Base-by-base conservation (phyloP, 176 grass and related monocot species). In the Luzula sylvatica region DNA sequence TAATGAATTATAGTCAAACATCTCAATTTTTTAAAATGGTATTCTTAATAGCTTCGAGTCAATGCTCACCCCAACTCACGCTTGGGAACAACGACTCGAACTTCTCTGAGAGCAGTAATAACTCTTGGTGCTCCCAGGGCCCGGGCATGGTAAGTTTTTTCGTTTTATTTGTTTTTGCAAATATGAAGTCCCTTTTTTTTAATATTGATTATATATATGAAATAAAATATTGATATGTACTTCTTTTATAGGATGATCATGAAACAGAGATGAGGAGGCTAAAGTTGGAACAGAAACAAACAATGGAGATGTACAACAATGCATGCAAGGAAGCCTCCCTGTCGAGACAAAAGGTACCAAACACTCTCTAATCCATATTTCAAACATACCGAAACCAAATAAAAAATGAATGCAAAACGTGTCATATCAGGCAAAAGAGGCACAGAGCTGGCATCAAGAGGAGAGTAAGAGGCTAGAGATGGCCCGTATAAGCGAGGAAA, bases 221-320 rank as follows among this genome's bases (percentile, higher is more conserved):
- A n/a, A 23, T 43, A 63, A 32, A 71, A 26, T 23, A n/a, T n/a
- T n/a, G n/a, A n/a, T n/a, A n/a, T n/a, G n/a, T n/a, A n/a, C n/a
- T n/a, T n/a, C n/a, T n/a, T n/a, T n/a, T 65, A 50, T 67, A 94
- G 72, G 90, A 96, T 15, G 90, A 96, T 57, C 78, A 88, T 66
- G 90, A 96, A 71, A 62, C 85, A 14, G 90, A 96, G 81, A 89
- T 96, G 80, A 79, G 71, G 66, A 83, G 80, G 22, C 66, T 96
- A 3, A 63, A 71, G 46, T 65, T 86, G 49, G 90, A 96, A 69
- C 81, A 89, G 25, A 86, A 89, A 74, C 84, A 89, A 26, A 89
- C 90, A 9, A 96, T 89, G 90, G 84, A 96, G 43, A 96, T 96
- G 90, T 96, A 96, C 71, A 88, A 75, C 80, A 96, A 77, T 3